These are phyloP conservation scores for Chamaecyparis obtusa DNA, from an alignment of 75 land plant genomes.

Conservation along the genomic window DNA sequence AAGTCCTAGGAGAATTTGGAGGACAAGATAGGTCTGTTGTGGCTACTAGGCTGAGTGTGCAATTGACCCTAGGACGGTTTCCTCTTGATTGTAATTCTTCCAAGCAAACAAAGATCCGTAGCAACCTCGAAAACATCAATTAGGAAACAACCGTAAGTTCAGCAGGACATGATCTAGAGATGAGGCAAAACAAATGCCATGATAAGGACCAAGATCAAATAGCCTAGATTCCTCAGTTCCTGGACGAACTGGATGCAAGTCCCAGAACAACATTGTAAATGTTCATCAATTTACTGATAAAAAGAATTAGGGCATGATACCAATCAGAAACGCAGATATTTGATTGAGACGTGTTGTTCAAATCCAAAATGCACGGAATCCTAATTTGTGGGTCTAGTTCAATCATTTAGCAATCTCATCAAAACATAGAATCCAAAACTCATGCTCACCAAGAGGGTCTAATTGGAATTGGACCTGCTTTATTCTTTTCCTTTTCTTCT, in stretches of 20 bases:
- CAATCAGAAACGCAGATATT: not conserved
- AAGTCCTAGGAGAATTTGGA: not conserved
- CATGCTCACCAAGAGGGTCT: not conserved
- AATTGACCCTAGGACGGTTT: not conserved
- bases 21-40: not conserved
- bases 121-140: not conserved
- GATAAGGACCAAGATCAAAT: not conserved
- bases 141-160: not conserved
- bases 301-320: not conserved
- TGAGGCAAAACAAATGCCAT: not conserved
- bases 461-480: conserved; percentile 8
- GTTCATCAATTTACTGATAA: not conserved
- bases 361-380: not conserved
- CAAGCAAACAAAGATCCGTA: not conserved
- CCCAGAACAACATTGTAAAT: not conserved
- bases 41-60: not conserved
- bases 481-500: conserved; percentile 9
- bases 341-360: not conserved
- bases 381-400: not conserved
- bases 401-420: not conserved
- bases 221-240: not conserved
- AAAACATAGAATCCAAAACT: not conserved
- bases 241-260: not conserved
- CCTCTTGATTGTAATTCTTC: not conserved
- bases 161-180: not conserved